Base-by-base conservation (phyloP, 2,329 filamentous ascomycete species). In the Helicocarpus griseus region DNA sequence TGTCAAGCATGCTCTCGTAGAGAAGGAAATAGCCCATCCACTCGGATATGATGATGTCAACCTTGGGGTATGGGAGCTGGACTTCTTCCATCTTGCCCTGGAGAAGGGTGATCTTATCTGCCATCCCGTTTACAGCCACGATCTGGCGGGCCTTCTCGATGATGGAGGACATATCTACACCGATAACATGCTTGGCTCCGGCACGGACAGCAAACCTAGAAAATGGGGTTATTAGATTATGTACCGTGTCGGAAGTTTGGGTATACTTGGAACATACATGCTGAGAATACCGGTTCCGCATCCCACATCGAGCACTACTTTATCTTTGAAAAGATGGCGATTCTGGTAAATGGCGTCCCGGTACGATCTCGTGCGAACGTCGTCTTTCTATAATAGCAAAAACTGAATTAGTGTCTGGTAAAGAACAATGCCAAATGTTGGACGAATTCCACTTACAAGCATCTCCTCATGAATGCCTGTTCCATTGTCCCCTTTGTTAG, bases 21-120 rank as follows among this genome's bases (percentile, higher is more conserved):
- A 98, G 83, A 49, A 98, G 77, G 77, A 97, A 97, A 77, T 98
- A 98, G 31, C 93, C 93, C 93, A 98, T 98, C 93, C 93, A 98
- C 77, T 98, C 93, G 1, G 91, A 97, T 69, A 98, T 95, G 74
- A 98, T 98, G 69, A 98, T 98, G 67, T 98, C 93, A 59, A 98
- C 93, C 74, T 97, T 87, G 65, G 89, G 86, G 73, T 86, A 95
- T 19, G 93, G 93, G 56, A 98, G 78, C 65, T 86, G 78, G 43
- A 98, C 89, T 75, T 98, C 93, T 77, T 98, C 93, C 93, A 98
- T 98, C 81, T 98, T 98, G 69, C 93, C 93, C 77, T 97, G 93
- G 58, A 98, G 81, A 54, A 98, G 82, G 49, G 93, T 97, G 70
- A 98, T 96, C 81, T 95, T 95, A 75, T 91, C 86, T 49, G 85